Evolutionary conservation across 768 basidiomycete genomes (phyloP).

Genomic region (Leucogyrophana mollusca): DNA sequence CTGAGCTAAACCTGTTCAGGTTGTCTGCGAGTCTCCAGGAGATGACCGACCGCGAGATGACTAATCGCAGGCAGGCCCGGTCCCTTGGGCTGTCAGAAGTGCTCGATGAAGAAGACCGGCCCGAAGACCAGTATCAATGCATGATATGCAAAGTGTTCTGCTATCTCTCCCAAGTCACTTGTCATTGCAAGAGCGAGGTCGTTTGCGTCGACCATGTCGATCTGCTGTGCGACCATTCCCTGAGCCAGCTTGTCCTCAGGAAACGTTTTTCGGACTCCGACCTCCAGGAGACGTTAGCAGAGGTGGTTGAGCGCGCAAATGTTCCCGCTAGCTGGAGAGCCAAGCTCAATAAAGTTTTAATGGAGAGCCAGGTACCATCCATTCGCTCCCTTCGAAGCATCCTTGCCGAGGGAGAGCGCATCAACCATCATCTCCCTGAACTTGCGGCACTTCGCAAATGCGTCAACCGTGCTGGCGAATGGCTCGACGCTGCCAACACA

Average conservation of each 20-base stretch:
- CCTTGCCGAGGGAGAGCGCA: constrained; percentile 87
- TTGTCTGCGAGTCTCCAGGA: constrained; percentile 78
- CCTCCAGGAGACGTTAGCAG: constrained; percentile 61
- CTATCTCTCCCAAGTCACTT: constrained; percentile 91
- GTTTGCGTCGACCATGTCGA: constrained; percentile 85
- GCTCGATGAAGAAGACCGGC: constrained; percentile 74
- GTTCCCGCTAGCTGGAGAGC: constrained; percentile 74
- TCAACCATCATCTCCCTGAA: constrained; percentile 73
- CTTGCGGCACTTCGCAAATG: constrained; percentile 72
- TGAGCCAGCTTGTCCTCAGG: constrained; percentile 60
- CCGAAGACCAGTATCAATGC: constrained; percentile 97
- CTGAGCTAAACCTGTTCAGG: constrained; percentile 46
- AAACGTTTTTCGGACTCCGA: constrained; percentile 82
- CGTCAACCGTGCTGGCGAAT: constrained; percentile 78
- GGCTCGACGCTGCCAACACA: constrained; percentile 82
- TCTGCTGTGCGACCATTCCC: constrained; percentile 67
- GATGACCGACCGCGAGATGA: constrained; percentile 86
- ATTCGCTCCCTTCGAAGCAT: constrained; percentile 78
- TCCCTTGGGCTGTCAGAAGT: constrained; percentile 59
- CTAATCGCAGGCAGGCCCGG: constrained; percentile 62
- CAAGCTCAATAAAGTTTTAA: constrained; percentile 65
- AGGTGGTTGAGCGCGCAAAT: constrained; percentile 68
- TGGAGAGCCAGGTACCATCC: constrained; percentile 67
- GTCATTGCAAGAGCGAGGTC: constrained; percentile 73
- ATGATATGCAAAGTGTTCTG: constrained; percentile 89